A percentile compares a stretch with the other conserved stretches of the same genome.
Conservation (phyloP, 2,329 filamentous ascomycete species). For the Nigrograna mackinnonii region DNA sequence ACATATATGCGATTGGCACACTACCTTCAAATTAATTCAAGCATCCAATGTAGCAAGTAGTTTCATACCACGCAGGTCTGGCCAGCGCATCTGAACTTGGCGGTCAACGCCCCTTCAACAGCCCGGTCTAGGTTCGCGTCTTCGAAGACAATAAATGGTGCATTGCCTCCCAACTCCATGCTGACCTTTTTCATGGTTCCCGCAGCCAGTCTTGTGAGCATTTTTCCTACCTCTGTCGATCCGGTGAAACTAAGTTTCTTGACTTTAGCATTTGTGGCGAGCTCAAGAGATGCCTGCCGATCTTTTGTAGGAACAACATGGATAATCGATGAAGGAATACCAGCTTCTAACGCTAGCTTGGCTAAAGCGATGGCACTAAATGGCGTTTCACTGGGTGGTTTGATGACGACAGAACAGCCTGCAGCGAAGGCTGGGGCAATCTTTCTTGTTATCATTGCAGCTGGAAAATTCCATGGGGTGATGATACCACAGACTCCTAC, state of each 20-base stretch:
- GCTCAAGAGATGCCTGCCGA: conserved; percentile 52
- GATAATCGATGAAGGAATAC: conserved; percentile 16
- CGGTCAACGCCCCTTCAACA: conserved; percentile 67
- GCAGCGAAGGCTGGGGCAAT: conserved; percentile 35
- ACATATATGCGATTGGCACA: conserved; percentile 77
- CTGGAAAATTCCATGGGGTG: conserved; percentile 29
- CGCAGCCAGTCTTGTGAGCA: conserved; percentile 10
- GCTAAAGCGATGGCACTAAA: conserved; percentile 26
- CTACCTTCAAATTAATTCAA: too few species aligned
- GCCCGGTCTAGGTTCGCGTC: conserved; percentile 18
- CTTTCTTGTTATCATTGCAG: conserved; percentile 31
- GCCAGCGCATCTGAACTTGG: conserved; percentile 91
- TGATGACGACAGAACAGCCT: conserved; percentile 34
- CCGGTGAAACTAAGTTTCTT: conserved; percentile 22
- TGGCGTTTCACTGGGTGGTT: conserved; percentile 35
- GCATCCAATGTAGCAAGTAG: too few species aligned
- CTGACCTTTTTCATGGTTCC: conserved; percentile 13
- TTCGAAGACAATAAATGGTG: conserved; percentile 15
- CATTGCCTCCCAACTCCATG: conserved; percentile 19
- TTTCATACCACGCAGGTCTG: conserved; percentile 81
- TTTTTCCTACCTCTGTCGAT: conserved; percentile 14
- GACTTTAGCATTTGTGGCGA: conserved; percentile 10
- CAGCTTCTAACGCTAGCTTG: conserved; percentile 27
- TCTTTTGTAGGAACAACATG: conserved; percentile 25
- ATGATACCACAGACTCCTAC: conserved; percentile 27